phyloP scores from a whole-genome alignment of 208 protist species.

The Trichomonas tenax region DNA sequence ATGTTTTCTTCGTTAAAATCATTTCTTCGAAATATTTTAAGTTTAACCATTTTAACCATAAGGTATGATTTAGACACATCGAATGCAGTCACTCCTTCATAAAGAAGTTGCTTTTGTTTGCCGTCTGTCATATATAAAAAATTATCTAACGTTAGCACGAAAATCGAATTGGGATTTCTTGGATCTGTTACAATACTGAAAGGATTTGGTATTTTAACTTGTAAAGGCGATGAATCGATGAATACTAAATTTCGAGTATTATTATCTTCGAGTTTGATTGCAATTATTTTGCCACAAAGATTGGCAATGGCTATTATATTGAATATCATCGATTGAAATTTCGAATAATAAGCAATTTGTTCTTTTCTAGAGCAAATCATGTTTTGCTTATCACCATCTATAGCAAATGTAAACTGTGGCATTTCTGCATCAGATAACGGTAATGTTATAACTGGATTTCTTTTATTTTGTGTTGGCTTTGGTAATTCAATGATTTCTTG shows the following conservation, averaged over 20 bases:
- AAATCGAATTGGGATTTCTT: neutral
- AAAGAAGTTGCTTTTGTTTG: neutral
- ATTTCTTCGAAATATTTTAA: neutral
- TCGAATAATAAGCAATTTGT: neutral
- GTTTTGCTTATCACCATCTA: neutral
- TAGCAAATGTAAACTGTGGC: neutral
- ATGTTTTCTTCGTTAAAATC: neutral
- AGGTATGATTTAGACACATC: neutral
- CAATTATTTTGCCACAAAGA: neutral
- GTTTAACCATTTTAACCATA: neutral
- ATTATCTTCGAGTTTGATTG: neutral
- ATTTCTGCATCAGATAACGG: neutral
- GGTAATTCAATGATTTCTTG: too few species aligned
- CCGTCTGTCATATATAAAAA: neutral
- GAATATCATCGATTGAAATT: neutral
- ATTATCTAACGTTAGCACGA: neutral
- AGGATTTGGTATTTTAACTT: neutral
- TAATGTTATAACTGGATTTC: neutral
- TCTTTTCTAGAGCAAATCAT: neutral
- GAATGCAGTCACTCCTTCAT: neutral
- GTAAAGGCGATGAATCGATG: neutral
- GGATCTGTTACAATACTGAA: neutral
- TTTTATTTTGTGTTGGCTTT: too few species aligned
- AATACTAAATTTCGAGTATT: too few species aligned
- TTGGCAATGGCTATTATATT: neutral